phyloP scores from a whole-genome alignment of 2,329 filamentous ascomycete species.

The Claviceps monticola region DNA sequence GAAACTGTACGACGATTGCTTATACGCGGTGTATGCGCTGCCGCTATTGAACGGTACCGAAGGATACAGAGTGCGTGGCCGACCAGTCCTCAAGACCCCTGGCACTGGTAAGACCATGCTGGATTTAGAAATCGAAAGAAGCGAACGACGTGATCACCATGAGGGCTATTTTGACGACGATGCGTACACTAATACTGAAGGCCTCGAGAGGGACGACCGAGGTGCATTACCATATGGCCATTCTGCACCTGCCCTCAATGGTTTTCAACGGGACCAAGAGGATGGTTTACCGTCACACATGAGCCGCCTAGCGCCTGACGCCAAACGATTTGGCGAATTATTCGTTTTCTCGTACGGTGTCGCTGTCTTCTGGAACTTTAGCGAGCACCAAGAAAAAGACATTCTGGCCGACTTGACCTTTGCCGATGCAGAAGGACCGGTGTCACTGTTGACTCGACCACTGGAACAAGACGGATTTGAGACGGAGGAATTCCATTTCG shows the following conservation, averaged over 20 bases:
- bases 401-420: slow-evolving; percentile 91
- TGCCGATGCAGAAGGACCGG: slow-evolving; percentile 50
- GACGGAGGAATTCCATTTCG: slow-evolving; percentile 96
- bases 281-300: slow-evolving; percentile 33
- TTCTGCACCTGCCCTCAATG: slow-evolving; percentile 14
- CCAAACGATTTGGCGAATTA: slow-evolving; percentile 79
- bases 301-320: slow-evolving; percentile 51
- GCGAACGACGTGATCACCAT: slow-evolving; percentile 76
- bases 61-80: slow-evolving; percentile 77
- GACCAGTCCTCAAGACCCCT: slow-evolving; percentile 81
- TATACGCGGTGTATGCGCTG: slow-evolving; percentile 90
- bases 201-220: slow-evolving; percentile 17
- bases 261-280: slow-evolving; percentile 19
- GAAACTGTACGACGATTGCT: slow-evolving; percentile 93
- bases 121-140: slow-evolving; percentile 91
- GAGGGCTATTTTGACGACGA: slow-evolving; percentile 82
- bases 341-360: slow-evolving; percentile 97
- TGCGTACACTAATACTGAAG: slow-evolving; percentile 29
- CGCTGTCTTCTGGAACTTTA: slow-evolving; percentile 98
- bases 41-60: slow-evolving; percentile 75
- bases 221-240: slow-evolving; percentile 20
- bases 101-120: slow-evolving; percentile 79
- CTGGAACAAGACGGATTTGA: slow-evolving; percentile 85
- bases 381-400: slow-evolving; percentile 89
- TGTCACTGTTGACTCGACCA: slow-evolving; percentile 61